Conservation (phyloP, 768 basidiomycete genomes). For the Cystobasidium ongulense region DNA sequence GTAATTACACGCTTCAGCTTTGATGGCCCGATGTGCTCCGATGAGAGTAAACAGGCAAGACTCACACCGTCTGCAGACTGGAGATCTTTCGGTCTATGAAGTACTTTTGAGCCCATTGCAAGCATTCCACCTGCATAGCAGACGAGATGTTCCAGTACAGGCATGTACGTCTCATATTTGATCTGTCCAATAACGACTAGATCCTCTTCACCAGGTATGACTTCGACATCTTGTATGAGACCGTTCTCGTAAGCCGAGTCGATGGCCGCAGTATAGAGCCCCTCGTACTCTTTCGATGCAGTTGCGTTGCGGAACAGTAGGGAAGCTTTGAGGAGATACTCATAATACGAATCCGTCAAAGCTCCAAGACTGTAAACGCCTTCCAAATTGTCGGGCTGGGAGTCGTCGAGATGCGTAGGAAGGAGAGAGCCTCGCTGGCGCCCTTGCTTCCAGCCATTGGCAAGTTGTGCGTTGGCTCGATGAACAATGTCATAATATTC, state of each 20-base stretch:
- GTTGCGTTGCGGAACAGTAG: slow-evolving; percentile 44
- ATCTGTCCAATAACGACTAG: background rate
- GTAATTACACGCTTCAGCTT: background rate
- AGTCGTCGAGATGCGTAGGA: slow-evolving; percentile 10
- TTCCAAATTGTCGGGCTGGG: background rate
- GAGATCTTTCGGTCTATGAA: slow-evolving; percentile 45
- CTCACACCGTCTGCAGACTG: slow-evolving; percentile 23
- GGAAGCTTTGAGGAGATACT: slow-evolving; percentile 48
- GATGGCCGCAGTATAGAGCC: slow-evolving; percentile 45
- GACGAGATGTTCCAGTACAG: slow-evolving; percentile 42
- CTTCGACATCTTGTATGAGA: slow-evolving; percentile 43
- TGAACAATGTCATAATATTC: slow-evolving; percentile 43
- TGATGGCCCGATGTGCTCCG: background rate
- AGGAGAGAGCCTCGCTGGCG: background rate
- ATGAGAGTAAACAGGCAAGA: background rate
- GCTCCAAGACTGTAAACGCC: background rate
- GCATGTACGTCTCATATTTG: slow-evolving; percentile 20
- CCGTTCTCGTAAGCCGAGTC: slow-evolving; percentile 43
- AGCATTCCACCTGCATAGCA: slow-evolving; percentile 49
- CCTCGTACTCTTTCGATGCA: slow-evolving; percentile 42
- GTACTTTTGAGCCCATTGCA: slow-evolving; percentile 46
- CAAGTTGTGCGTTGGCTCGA: slow-evolving; percentile 10
- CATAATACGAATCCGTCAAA: slow-evolving; percentile 45
- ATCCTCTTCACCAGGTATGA: slow-evolving; percentile 27
- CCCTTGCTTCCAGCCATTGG: slow-evolving; percentile 17